A percentile compares a stretch with the other conserved stretches of the same genome.
Evolutionary conservation across 352 stramenopile genomes (phyloP).

Genomic region (Plasmopara muralis): DNA sequence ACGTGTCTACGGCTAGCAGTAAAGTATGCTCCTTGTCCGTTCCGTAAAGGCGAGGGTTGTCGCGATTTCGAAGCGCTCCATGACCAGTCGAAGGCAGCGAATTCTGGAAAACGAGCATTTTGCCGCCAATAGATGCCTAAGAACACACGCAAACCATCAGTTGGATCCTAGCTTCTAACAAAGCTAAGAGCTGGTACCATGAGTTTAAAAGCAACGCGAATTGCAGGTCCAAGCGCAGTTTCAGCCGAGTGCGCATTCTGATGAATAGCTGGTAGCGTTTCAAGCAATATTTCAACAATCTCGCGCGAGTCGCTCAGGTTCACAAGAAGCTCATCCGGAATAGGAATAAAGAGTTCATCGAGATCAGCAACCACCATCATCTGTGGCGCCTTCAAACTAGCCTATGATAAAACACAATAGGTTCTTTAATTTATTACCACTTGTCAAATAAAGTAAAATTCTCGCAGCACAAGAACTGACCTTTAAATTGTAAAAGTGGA

Average conservation of each 20-base stretch:
- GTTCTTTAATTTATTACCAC: constrained; percentile 3
- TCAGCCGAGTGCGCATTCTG: constrained; percentile 73
- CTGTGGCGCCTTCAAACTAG: constrained; percentile 74
- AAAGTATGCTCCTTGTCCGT: constrained; percentile 89
- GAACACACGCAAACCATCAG: constrained; percentile 10
- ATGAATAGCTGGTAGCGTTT: constrained; percentile 90
- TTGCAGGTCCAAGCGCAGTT: constrained; percentile 73
- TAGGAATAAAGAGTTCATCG: constrained; percentile 87
- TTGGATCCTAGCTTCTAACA: not conserved
- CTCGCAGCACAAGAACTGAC: constrained; percentile 15
- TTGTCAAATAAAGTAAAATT: constrained; percentile 31
- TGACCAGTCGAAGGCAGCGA: constrained; percentile 71
- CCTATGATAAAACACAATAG: constrained; percentile 23
- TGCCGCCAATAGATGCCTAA: constrained; percentile 77
- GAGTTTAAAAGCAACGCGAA: constrained; percentile 96
- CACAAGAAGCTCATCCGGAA: constrained; percentile 96
- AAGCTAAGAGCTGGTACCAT: constrained; percentile 71
- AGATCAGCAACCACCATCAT: constrained; percentile 88
- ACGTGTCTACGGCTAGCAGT: constrained; percentile 82
- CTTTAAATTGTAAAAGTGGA: constrained; percentile 90
- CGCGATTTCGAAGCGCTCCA: constrained; percentile 74
- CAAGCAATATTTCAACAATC: constrained; percentile 93
- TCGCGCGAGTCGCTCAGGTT: constrained; percentile 94
- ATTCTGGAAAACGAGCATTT: constrained; percentile 87
- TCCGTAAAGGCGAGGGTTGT: constrained; percentile 74